phyloP scores from a whole-genome alignment of 2,329 filamentous ascomycete genomes.

The Endocalyx cinctus region DNA sequence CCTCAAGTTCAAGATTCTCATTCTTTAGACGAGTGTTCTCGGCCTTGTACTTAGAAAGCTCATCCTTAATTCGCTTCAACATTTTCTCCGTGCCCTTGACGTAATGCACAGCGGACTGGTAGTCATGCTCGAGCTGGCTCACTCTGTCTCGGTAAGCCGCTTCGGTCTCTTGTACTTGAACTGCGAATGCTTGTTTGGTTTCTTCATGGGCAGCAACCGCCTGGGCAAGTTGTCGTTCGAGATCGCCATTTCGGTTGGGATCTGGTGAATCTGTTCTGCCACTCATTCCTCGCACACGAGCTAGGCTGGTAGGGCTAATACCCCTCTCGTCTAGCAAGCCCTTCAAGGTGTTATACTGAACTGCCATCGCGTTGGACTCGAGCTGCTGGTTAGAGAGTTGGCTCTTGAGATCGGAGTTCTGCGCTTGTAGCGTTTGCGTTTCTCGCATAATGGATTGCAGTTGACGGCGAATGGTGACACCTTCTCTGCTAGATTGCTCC shows the following conservation, averaged over 20 bases:
- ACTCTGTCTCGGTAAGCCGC: conserved; percentile 88
- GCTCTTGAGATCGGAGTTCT: conserved; percentile 77
- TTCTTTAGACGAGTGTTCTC: conserved; percentile 79
- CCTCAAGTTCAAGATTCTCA: conserved; percentile 68
- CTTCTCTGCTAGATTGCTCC: conserved; percentile 92
- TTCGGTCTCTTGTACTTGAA: conserved; percentile 82
- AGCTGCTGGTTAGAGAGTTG: conserved; percentile 82
- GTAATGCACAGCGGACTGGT: conserved; percentile 96
- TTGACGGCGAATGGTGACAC: conserved; percentile 82
- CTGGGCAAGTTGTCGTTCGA: conserved; percentile 81
- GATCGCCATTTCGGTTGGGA: conserved; percentile 69
- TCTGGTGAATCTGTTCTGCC: conserved; percentile 78
- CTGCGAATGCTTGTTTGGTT: conserved; percentile 70
- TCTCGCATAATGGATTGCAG: conserved; percentile 82
- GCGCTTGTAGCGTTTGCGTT: conserved; percentile 72
- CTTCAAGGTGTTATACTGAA: conserved; percentile 91
- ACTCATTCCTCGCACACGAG: conserved; percentile 67
- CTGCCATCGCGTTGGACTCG: conserved; percentile 86
- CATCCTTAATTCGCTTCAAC: conserved; percentile 97
- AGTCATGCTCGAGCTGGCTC: conserved; percentile 90
- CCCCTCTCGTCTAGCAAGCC: conserved; percentile 87
- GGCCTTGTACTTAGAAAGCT: conserved; percentile 85
- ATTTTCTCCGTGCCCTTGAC: conserved; percentile 99
- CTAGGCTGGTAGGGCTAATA: conserved; percentile 69
- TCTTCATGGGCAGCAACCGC: conserved; percentile 81